A percentile compares a stretch with the other conserved stretches of the same genome.
phyloP scores from a whole-genome alignment of 192 early-diverging fungal species.

The Jimgerdemannia lactiflua region DNA sequence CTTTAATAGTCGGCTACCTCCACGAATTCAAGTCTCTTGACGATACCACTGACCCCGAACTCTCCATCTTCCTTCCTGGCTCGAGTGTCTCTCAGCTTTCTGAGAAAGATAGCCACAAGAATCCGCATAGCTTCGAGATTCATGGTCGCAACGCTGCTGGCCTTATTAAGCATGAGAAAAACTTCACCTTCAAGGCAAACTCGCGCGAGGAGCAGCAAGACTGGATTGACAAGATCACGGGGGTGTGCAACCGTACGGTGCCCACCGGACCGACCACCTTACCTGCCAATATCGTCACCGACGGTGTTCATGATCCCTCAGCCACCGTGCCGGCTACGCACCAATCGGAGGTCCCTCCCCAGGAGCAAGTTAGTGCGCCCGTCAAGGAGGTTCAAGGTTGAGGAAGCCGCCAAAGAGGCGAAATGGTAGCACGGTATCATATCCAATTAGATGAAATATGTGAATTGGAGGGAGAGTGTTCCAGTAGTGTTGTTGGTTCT shows the following conservation, averaged over 20 bases:
- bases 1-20: background rate
- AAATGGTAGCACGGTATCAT: too few relatives aligned
- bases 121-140: background rate
- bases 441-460: too few relatives aligned
- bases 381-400: too few relatives aligned
- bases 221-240: background rate
- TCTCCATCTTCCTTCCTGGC: constrained; percentile 2
- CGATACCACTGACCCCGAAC: background rate
- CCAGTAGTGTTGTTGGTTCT: too few relatives aligned
- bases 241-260: background rate
- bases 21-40: constrained; percentile 2
- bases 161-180: background rate
- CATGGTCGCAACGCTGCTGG: background rate
- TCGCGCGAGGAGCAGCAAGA: background rate
- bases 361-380: too few relatives aligned
- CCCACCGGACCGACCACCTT: background rate
- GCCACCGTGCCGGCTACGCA: too few relatives aligned
- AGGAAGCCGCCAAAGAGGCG: too few relatives aligned
- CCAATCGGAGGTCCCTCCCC: too few relatives aligned
- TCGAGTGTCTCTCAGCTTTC: background rate
- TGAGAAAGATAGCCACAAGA: background rate
- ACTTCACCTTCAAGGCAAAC: background rate
- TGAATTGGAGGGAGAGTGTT: too few relatives aligned
- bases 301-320: too few relatives aligned
- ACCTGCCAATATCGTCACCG: background rate